phyloP scores from a whole-genome alignment of 1,284 basidiomycete species.

The Moesziomyces sp. region DNA sequence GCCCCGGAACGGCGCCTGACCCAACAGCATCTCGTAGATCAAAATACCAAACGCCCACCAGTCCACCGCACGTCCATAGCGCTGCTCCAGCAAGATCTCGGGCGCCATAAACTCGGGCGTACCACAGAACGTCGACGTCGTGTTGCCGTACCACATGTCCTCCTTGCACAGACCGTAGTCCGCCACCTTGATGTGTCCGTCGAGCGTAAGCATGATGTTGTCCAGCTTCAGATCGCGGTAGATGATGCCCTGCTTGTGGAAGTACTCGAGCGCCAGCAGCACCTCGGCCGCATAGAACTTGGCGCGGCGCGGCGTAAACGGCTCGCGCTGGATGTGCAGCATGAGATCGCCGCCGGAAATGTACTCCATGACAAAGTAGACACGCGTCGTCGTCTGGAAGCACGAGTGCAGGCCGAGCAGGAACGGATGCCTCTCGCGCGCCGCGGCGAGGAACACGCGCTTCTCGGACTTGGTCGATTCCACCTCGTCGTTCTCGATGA shows the following conservation, averaged over 20 bases:
- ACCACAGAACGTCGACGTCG: slow-evolving; percentile 99
- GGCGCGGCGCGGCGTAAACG: slow-evolving; percentile 83
- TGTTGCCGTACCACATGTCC: slow-evolving; percentile 96
- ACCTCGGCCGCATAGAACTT: slow-evolving; percentile 99
- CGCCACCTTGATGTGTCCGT: slow-evolving; percentile 98
- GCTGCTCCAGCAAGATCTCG: slow-evolving; percentile 97
- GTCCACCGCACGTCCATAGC: slow-evolving; percentile 96
- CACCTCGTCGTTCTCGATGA: slow-evolving; percentile 99
- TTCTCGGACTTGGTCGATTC: slow-evolving; percentile 99
- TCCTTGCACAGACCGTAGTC: slow-evolving; percentile 99
- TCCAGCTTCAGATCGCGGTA: slow-evolving; percentile 89
- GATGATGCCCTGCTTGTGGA: slow-evolving; percentile 97
- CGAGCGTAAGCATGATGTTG: slow-evolving; percentile 95
- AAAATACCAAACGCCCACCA: slow-evolving; percentile 99
- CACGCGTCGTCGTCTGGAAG: slow-evolving; percentile 99
- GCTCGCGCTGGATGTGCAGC: slow-evolving; percentile 83
- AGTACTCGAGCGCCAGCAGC: slow-evolving; percentile 93
- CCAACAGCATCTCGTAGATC: slow-evolving; percentile 98
- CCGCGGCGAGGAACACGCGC: slow-evolving; percentile 95
- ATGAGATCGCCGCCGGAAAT: slow-evolving; percentile 82
- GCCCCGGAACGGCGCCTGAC: slow-evolving; percentile 98
- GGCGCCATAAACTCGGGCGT: slow-evolving; percentile 99
- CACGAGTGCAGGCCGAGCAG: slow-evolving; percentile 95
- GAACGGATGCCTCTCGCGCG: slow-evolving; percentile 96
- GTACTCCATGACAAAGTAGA: slow-evolving; percentile 83